Conservation (phyloP, 2,329 filamentous ascomycete species). For the Fusarium burgessii region DNA sequence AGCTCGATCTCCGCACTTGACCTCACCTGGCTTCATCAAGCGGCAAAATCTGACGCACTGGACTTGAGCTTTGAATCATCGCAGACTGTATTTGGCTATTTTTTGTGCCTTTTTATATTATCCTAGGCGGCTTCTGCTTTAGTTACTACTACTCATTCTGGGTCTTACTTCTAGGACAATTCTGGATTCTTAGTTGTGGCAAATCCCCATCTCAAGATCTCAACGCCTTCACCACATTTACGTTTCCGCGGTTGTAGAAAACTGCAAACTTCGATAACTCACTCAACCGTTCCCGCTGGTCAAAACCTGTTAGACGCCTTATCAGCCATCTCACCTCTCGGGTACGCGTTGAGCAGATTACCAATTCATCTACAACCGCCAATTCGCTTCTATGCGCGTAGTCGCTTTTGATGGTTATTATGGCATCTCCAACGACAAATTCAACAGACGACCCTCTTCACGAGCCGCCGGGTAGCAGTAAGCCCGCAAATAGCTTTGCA, state of each 20-base stretch:
- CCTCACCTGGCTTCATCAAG: conserved; percentile 19
- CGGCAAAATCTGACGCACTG: conserved; percentile 32
- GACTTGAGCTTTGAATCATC: neutral
- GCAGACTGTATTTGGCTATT: neutral
- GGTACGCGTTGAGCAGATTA: conserved; percentile 4
- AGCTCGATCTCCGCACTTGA: conserved; percentile 30
- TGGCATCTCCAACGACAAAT: conserved; percentile 24
- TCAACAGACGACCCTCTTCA: conserved; percentile 27
- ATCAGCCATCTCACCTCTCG: conserved; percentile 1
- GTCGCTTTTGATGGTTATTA: conserved; percentile 15
- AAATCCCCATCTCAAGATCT: conserved; percentile 9
- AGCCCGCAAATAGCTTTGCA: neutral
- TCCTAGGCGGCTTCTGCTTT: neutral
- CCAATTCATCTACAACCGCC: neutral
- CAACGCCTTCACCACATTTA: neutral
- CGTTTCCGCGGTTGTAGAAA: neutral
- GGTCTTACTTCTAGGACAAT: neutral
- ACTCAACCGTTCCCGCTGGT: neutral
- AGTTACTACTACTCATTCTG: neutral
- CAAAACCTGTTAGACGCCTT: neutral
- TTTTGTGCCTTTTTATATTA: neutral
- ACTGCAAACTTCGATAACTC: neutral
- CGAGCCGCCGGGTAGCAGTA: conserved; percentile 34
- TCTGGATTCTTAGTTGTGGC: conserved; percentile 11
- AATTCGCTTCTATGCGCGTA: conserved; percentile 21